Conservation (phyloP, 2,329 filamentous ascomycete genomes). For the Alternaria sp. region DNA sequence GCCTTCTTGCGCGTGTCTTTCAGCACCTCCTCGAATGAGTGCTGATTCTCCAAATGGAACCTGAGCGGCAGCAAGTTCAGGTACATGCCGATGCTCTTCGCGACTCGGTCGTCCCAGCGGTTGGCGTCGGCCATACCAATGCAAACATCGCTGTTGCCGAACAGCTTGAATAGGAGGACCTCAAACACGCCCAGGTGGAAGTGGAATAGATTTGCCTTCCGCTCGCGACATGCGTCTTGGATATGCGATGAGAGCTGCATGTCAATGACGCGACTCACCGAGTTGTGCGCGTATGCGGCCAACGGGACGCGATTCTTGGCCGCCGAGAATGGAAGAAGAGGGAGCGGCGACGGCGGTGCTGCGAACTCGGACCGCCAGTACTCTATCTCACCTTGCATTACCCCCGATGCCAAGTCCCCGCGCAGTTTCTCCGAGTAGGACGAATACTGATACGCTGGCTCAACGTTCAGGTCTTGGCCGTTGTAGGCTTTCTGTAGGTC, state of each 20-base stretch:
- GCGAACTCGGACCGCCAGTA: not conserved
- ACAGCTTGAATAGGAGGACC: conserved; percentile 18
- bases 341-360: not conserved
- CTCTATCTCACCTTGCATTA: not conserved
- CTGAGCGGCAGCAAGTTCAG: conserved; percentile 59
- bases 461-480: conserved; percentile 23
- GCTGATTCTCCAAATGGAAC: conserved; percentile 34
- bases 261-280: not conserved
- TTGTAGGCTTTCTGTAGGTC: conserved; percentile 57
- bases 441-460: not conserved
- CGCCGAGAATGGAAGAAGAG: not conserved
- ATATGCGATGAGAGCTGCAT: not conserved
- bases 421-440: not conserved
- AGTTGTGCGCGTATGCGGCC: not conserved
- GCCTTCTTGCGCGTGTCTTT: conserved; percentile 28
- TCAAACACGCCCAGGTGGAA: conserved; percentile 51
- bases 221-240: not conserved
- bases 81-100: conserved; percentile 54
- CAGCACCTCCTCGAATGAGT: conserved; percentile 40
- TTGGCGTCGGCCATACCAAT: conserved; percentile 60
- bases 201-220: not conserved
- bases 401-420: not conserved
- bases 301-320: not conserved
- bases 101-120: conserved; percentile 40
- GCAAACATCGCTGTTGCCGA: conserved; percentile 43